phyloP scores from a whole-genome alignment of 1,284 basidiomycete species.

The Boletus semigastroideus region DNA sequence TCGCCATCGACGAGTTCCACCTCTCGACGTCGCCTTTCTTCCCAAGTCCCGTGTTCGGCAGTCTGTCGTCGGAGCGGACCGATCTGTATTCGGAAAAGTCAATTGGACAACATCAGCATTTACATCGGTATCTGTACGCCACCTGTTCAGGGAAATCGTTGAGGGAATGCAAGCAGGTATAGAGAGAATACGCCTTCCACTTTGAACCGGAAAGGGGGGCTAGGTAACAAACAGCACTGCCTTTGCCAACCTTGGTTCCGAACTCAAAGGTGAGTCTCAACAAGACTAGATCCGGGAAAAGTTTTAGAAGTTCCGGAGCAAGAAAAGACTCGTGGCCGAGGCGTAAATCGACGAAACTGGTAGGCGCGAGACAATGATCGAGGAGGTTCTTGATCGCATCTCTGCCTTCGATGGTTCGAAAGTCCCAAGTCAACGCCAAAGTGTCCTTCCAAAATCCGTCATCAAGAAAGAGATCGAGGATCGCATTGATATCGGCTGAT shows the following conservation, averaged over 20 bases:
- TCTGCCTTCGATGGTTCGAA: constrained; percentile 27
- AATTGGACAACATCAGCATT: background rate
- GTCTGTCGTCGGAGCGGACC: constrained; percentile 20
- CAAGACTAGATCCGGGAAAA: constrained; percentile 27
- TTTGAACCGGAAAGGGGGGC: constrained; percentile 13
- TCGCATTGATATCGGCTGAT: constrained; percentile 23
- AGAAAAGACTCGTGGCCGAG: constrained; percentile 17
- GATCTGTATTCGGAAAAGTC: constrained; percentile 12
- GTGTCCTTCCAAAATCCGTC: constrained; percentile 32
- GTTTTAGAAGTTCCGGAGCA: constrained; percentile 24
- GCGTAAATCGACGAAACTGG: constrained; percentile 30
- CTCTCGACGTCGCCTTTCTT: constrained; percentile 25
- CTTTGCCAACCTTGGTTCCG: constrained; percentile 26
- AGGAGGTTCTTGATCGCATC: constrained; percentile 25
- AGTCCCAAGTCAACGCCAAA: constrained; percentile 32
- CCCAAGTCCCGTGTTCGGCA: constrained; percentile 31
- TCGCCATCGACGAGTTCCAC: constrained; percentile 25
- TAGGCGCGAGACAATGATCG: constrained; percentile 30
- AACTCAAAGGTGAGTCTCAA: constrained; percentile 28
- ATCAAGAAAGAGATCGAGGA: constrained; percentile 29
- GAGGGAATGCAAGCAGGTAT: constrained; percentile 51
- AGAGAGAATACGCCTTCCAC: constrained; percentile 35
- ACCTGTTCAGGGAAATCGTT: constrained; percentile 44
- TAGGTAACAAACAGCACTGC: constrained; percentile 20
- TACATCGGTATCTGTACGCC: background rate